These are phyloP conservation scores for Dionaea muscipula DNA, from an alignment of 179 eudicot species.

Conservation along the genomic window DNA sequence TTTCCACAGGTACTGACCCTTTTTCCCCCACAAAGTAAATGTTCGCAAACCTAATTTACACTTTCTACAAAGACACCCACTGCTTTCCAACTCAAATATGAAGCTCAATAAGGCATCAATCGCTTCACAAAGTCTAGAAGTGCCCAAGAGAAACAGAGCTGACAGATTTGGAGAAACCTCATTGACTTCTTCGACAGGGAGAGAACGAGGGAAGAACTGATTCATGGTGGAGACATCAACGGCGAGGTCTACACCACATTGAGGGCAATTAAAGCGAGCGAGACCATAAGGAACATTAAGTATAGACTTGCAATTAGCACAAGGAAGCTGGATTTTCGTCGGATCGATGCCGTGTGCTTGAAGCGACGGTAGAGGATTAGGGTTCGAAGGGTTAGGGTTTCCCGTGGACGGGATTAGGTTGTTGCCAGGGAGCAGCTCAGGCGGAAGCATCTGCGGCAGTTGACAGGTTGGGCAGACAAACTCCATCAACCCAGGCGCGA, in stretches of 20 bases:
- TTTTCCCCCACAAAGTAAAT: too few species aligned
- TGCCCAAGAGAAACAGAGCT: background rate
- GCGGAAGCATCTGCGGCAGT: constrained; percentile 77
- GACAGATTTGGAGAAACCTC: constrained; percentile 38
- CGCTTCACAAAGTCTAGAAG: too few species aligned
- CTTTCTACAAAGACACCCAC: too few species aligned
- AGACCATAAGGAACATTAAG: constrained; percentile 92
- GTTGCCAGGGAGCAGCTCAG: constrained; percentile 30
- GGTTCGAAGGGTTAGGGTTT: constrained; percentile 19
- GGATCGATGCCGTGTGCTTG: constrained; percentile 74
- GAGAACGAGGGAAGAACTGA: constrained; percentile 31
- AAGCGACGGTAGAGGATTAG: background rate
- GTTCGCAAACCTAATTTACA: too few species aligned
- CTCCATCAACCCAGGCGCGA: constrained; percentile 48
- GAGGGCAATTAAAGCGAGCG: constrained; percentile 70
- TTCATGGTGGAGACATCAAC: constrained; percentile 56
- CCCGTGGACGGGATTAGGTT: constrained; percentile 9
- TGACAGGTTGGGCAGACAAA: constrained; percentile 62
- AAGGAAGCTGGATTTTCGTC: constrained; percentile 81
- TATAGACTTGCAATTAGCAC: constrained; percentile 84
- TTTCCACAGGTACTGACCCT: too few species aligned
- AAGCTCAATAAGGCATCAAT: too few species aligned
- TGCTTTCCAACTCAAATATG: too few species aligned
- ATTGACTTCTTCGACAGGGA: constrained; percentile 70
- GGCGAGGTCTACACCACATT: constrained; percentile 63